Percentiles rank a stretch among this genome's conserved stretches.
Evolutionary conservation across 805 yeast species (phyloP).

Genomic region (Schizosaccharomyces octosporus): DNA sequence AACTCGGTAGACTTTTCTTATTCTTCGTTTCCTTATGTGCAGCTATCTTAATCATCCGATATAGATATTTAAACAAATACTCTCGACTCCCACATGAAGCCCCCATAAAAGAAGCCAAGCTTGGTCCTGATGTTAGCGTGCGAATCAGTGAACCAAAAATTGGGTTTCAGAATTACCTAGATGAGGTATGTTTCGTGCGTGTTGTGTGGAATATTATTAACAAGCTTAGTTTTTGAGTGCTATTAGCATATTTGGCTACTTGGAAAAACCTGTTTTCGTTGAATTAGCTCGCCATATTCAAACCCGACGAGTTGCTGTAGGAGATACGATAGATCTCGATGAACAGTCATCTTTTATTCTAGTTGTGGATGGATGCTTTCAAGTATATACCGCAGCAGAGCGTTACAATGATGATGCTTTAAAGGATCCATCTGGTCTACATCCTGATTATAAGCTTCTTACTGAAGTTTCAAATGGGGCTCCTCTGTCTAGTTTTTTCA

Average conservation of each 20-base stretch:
- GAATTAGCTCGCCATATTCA: conserved; percentile 80
- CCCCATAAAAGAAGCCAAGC: conserved; percentile 19
- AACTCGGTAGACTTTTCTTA: background rate
- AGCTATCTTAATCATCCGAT: conserved; percentile 19
- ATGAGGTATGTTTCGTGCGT: conserved; percentile 22
- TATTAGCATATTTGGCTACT: conserved; percentile 77
- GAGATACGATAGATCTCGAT: conserved; percentile 51
- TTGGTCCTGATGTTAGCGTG: conserved; percentile 23
- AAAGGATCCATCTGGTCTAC: background rate
- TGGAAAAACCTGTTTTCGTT: conserved; percentile 74
- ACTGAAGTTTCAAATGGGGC: conserved; percentile 11
- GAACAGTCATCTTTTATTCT: conserved; percentile 67
- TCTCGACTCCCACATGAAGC: conserved; percentile 28
- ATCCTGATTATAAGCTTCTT: conserved; percentile 6
- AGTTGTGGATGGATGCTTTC: conserved; percentile 75
- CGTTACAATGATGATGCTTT: background rate
- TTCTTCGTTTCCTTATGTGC: background rate
- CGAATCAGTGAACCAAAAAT: conserved; percentile 15
- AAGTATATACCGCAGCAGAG: conserved; percentile 34
- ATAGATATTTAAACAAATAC: conserved; percentile 37
- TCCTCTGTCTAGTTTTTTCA: conserved; percentile 29
- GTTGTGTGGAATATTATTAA: background rate
- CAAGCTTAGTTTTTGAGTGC: conserved; percentile 39
- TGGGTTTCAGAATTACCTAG: conserved; percentile 42
- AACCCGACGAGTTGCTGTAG: conserved; percentile 55